Evolutionary conservation across 768 basidiomycete species (phyloP).

Genomic region (Mycena metata): DNA sequence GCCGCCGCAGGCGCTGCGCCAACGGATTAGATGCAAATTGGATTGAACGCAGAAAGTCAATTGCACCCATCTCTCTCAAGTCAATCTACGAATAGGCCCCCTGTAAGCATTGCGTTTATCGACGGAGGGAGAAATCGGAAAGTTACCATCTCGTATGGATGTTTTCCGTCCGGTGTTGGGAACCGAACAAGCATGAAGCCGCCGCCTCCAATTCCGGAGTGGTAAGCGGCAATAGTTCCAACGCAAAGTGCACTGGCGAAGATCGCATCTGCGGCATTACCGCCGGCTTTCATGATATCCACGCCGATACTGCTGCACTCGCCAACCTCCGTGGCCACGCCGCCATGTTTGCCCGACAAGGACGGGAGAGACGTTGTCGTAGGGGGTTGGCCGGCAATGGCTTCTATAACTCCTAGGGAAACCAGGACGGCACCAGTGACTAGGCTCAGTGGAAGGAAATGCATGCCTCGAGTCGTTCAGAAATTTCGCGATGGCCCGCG

Average conservation of each 20-base stretch:
- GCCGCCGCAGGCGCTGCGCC: slow-evolving; percentile 62
- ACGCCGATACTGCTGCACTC: slow-evolving; percentile 59
- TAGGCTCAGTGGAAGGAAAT: too few relatives aligned
- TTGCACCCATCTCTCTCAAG: slow-evolving; percentile 73
- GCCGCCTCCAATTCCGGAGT: slow-evolving; percentile 48
- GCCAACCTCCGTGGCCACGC: slow-evolving; percentile 33
- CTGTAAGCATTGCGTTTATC: slow-evolving; percentile 49
- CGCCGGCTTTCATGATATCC: slow-evolving; percentile 55
- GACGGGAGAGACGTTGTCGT: too few relatives aligned
- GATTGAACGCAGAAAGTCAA: too few relatives aligned
- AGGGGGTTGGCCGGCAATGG: too few relatives aligned
- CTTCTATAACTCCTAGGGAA: too few relatives aligned
- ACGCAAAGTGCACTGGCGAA: slow-evolving; percentile 60
- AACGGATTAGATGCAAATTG: neutral
- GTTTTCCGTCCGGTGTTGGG: slow-evolving; percentile 1
- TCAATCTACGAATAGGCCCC: slow-evolving; percentile 57
- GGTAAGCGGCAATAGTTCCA: slow-evolving; percentile 53
- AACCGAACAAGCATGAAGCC: slow-evolving; percentile 40
- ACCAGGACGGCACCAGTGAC: too few relatives aligned
- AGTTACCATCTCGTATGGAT: slow-evolving; percentile 31
- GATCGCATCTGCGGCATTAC: slow-evolving; percentile 63
- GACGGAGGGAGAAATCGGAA: too few relatives aligned
- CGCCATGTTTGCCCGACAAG: slow-evolving; percentile 34
- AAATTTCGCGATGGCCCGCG: too few relatives aligned
- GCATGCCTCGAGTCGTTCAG: too few relatives aligned